Conservation (phyloP, 768 basidiomycete species). For the Harrya chromipes region DNA sequence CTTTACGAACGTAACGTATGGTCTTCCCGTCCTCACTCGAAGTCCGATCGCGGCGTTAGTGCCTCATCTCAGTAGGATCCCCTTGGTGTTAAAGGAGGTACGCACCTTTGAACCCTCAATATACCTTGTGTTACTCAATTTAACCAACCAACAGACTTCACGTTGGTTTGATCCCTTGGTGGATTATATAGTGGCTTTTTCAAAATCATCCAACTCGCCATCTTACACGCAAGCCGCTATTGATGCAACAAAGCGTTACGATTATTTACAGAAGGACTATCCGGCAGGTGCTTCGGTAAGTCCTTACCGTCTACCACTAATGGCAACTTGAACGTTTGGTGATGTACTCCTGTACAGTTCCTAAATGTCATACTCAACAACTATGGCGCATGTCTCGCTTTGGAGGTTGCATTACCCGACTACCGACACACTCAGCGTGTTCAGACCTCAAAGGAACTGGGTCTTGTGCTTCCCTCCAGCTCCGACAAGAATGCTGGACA, state of each 20-base stretch:
- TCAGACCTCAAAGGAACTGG: neutral
- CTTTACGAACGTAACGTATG: too few relatives aligned
- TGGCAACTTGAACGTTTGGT: neutral
- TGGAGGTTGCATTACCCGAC: neutral
- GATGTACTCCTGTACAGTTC: neutral
- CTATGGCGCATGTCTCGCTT: neutral
- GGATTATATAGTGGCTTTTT: too few relatives aligned
- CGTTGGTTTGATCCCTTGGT: too few relatives aligned
- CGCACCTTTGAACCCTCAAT: too few relatives aligned
- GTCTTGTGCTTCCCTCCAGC: neutral
- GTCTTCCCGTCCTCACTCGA: too few relatives aligned
- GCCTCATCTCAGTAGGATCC: too few relatives aligned
- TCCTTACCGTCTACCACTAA: neutral
- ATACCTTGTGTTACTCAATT: too few relatives aligned
- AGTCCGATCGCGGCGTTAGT: too few relatives aligned
- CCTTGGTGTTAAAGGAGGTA: too few relatives aligned
- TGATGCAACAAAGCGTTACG: neutral
- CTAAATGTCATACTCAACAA: neutral
- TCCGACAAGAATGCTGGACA: too few relatives aligned
- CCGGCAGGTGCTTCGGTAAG: neutral
- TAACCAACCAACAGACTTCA: too few relatives aligned
- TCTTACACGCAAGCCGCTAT: neutral
- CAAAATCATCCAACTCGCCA: neutral
- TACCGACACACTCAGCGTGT: neutral
- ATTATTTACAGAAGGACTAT: neutral